A percentile compares a stretch with the other conserved stretches of the same genome.
phyloP scores from a whole-genome alignment of 208 protist genomes.

The Trypanosoma avium region DNA sequence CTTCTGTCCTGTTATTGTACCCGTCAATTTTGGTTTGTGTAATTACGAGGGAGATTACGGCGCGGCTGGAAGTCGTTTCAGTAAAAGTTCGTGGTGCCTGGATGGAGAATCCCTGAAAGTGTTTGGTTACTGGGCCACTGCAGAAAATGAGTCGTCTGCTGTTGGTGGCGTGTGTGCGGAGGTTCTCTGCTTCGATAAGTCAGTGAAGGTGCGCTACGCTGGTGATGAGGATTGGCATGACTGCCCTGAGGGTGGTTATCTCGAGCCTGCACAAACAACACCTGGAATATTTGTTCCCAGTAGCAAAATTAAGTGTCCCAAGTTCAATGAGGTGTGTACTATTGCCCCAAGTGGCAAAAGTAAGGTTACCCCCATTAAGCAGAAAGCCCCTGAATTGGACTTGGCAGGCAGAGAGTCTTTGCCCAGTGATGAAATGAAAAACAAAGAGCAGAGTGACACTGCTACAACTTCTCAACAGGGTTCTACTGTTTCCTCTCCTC shows the following conservation, averaged over 20 bases:
- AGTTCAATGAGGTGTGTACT: not conserved
- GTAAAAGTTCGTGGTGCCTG: slow-evolving; percentile 3
- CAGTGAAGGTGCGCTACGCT: not conserved
- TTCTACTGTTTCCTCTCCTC: no score
- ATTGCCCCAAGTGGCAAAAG: not conserved
- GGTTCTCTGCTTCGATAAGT: not conserved
- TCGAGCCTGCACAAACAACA: not conserved
- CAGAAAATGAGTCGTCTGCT: not conserved
- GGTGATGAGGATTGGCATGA: not conserved
- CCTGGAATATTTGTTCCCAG: not conserved
- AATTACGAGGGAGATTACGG: no score
- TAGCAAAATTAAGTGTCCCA: not conserved
- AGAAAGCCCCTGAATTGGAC: no score
- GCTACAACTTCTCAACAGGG: no score
- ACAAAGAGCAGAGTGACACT: no score
- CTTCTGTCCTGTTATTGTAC: slow-evolving; percentile 1
- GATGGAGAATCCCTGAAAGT: not conserved
- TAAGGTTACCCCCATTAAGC: not conserved
- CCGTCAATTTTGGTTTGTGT: not conserved
- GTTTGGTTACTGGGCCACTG: not conserved
- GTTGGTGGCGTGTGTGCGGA: slow-evolving; percentile 1
- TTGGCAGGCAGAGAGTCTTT: no score
- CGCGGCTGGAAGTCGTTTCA: not conserved
- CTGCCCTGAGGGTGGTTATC: not conserved
- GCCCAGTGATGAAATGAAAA: no score